A percentile compares a stretch with the other conserved stretches of the same genome.
These are phyloP conservation scores for Piloderma croceum DNA, from an alignment of 768 basidiomycete genomes.

Conservation along the genomic window DNA sequence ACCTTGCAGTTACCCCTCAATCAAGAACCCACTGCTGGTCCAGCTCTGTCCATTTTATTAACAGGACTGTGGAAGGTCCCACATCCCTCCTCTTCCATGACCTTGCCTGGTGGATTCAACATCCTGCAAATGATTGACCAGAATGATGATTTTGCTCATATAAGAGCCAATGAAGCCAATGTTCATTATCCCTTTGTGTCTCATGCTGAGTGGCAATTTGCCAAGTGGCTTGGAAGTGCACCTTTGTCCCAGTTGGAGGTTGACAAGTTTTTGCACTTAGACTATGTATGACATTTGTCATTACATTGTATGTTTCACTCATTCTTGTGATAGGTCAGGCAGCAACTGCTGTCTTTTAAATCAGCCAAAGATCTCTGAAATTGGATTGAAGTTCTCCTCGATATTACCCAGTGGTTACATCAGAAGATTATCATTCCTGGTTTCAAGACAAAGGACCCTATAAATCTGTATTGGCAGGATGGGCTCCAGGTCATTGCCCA, in stretches of 20 bases:
- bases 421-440: background rate
- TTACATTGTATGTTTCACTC: background rate
- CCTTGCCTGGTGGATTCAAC: too few relatives aligned
- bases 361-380: background rate
- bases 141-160: too few relatives aligned
- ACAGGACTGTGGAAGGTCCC: too few relatives aligned
- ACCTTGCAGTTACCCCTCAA: too few relatives aligned
- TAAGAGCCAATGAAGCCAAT: too few relatives aligned
- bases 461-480: slow-evolving; percentile 21
- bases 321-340: background rate
- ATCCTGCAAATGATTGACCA: too few relatives aligned
- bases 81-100: too few relatives aligned
- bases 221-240: background rate
- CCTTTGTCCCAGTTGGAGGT: background rate
- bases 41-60: too few relatives aligned
- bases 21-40: too few relatives aligned
- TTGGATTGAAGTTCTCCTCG: background rate
- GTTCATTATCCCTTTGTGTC: background rate
- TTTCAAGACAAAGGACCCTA: slow-evolving; percentile 11
- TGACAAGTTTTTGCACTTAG: background rate
- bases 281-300: background rate
- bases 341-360: background rate
- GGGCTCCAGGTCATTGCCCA: slow-evolving; percentile 20
- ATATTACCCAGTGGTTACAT: background rate
- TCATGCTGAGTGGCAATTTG: background rate